A percentile compares a stretch with the other conserved stretches of the same genome.
These are phyloP conservation scores for Ophiostoma fasciatum DNA, from an alignment of 2,329 filamentous ascomycete genomes.

Conservation along the genomic window DNA sequence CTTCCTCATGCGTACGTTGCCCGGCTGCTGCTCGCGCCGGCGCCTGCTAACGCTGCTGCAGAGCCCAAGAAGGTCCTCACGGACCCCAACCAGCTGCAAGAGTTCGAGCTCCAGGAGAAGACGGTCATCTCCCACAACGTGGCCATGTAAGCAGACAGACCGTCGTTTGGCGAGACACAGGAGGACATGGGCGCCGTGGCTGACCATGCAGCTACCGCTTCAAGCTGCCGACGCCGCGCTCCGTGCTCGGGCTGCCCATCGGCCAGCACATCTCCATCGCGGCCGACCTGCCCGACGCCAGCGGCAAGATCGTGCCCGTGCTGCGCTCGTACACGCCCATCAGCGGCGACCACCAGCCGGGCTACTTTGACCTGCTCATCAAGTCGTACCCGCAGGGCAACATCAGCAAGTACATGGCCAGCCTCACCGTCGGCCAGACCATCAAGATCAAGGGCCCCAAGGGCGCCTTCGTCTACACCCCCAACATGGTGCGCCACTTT, in stretches of 20 bases:
- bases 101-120: conserved; percentile 89
- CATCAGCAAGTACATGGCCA: conserved; percentile 86
- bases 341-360: conserved; percentile 74
- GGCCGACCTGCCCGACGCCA: conserved; percentile 50
- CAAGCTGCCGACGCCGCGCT: conserved; percentile 57
- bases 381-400: conserved; percentile 97
- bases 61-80: conserved; percentile 73
- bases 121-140: conserved; percentile 95
- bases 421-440: conserved; percentile 65
- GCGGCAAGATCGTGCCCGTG: conserved; percentile 67
- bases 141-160: too few species aligned
- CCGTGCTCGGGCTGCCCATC: conserved; percentile 90
- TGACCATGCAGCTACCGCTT: conserved; percentile 85
- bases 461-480: conserved; percentile 93
- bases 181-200: too few species aligned
- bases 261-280: conserved; percentile 98
- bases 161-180: too few species aligned
- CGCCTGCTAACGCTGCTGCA: background rate
- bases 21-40: too few species aligned
- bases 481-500: conserved; percentile 92
- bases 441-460: conserved; percentile 92
- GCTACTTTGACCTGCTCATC: conserved; percentile 91
- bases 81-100: conserved; percentile 64
- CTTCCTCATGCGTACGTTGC: conserved; percentile 55
- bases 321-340: conserved; percentile 88